Evolutionary conservation across 306 rosid genomes (phyloP).

Genomic region (Medicago truncatula): MtrunA17r5.0-ANR NC_053044.1:53712001-53712500

Average conservation of each 20-base stretch:
- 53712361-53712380: constrained; percentile 24
- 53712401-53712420: background rate
- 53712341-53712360: constrained; percentile 44
- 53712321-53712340: constrained; percentile 28
- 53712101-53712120: background rate
- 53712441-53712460: background rate
- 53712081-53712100: constrained; percentile 51
- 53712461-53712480: background rate
- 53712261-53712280: background rate
- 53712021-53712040: constrained; percentile 48
- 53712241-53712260: background rate
- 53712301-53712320: constrained; percentile 19
- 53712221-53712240: background rate
- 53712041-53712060: constrained; percentile 50
- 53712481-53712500: background rate
- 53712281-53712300: constrained; percentile 11
- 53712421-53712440: background rate
- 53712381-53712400: background rate
- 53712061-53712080: constrained; percentile 53
- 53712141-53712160: no score
- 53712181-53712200: background rate
- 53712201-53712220: no score
- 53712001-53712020: constrained; percentile 24
- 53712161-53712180: background rate
- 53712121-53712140: no score